A percentile compares a stretch with the other conserved stretches of the same genome.
phyloP scores from a whole-genome alignment of 2,329 filamentous ascomycete species.

The Fusarium coffeatum region DNA sequence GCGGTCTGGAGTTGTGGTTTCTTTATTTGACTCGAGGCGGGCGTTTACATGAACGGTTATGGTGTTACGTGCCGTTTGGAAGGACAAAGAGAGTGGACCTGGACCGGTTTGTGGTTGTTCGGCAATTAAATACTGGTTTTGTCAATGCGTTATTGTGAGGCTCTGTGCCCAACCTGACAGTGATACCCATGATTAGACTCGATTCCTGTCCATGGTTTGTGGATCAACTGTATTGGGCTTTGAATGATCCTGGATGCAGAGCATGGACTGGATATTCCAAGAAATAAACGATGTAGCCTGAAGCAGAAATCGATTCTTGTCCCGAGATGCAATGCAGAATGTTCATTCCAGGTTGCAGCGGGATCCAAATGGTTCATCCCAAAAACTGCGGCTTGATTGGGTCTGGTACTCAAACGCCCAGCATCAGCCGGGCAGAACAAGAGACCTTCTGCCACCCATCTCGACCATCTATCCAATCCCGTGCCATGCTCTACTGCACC shows the following conservation, averaged over 20 bases:
- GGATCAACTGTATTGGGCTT: slow-evolving; percentile 13
- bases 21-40: slow-evolving; percentile 13
- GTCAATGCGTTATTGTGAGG: slow-evolving; percentile 22
- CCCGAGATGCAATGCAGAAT: slow-evolving; percentile 4
- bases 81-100: slow-evolving; percentile 17
- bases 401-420: slow-evolving; percentile 21
- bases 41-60: slow-evolving; percentile 20
- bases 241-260: slow-evolving; percentile 1
- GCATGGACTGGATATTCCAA: not conserved
- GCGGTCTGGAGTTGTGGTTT: not conserved
- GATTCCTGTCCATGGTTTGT: slow-evolving; percentile 9
- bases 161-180: slow-evolving; percentile 26
- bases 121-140: slow-evolving; percentile 3
- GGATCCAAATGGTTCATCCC: slow-evolving; percentile 8
- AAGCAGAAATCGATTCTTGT: slow-evolving; percentile 5
- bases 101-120: not conserved
- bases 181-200: slow-evolving; percentile 6
- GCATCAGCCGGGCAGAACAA: slow-evolving; percentile 42
- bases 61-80: slow-evolving; percentile 14
- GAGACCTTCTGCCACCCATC: slow-evolving; percentile 39
- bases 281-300: slow-evolving; percentile 5
- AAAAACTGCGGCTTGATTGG: slow-evolving; percentile 24
- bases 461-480: slow-evolving; percentile 32
- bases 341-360: slow-evolving; percentile 20
- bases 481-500: slow-evolving; percentile 26